Percentiles rank a stretch among this genome's conserved stretches.
phyloP scores from a whole-genome alignment of 768 basidiomycete species.

The Boletus rufocinnamomeus region DNA sequence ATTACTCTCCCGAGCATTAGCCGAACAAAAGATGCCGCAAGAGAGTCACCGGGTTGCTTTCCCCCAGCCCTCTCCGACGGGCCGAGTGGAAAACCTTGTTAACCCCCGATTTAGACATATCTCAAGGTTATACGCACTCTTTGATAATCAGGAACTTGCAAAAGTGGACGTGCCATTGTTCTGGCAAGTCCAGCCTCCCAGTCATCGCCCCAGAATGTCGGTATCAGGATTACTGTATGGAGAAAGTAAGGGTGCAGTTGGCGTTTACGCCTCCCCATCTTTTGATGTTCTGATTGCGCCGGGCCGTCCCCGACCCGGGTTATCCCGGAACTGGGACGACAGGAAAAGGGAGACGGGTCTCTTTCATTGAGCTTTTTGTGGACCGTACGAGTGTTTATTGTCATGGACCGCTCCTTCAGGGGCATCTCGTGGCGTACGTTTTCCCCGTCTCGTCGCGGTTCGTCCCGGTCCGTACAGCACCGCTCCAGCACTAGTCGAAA shows the following conservation, averaged over 20 bases:
- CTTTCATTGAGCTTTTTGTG: not conserved
- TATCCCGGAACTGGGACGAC: not conserved
- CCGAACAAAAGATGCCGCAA: conserved; percentile 1
- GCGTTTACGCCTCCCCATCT: not conserved
- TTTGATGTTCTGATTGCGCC: not conserved
- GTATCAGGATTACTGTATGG: not conserved
- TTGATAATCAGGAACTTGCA: not conserved
- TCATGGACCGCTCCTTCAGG: not conserved
- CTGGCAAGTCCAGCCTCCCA: not conserved
- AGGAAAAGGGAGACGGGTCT: too few relatives aligned
- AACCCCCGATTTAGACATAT: conserved; percentile 17
- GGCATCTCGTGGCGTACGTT: not conserved
- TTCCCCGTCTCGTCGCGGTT: not conserved
- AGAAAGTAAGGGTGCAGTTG: not conserved
- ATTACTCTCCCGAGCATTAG: not conserved
- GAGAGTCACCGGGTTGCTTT: not conserved
- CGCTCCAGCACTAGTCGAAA: not conserved
- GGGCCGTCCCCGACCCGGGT: not conserved
- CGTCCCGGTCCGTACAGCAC: not conserved
- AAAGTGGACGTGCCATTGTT: too few relatives aligned
- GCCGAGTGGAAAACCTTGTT: conserved; percentile 1
- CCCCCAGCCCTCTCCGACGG: conserved; percentile 1
- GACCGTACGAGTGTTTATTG: not conserved
- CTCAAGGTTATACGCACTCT: not conserved
- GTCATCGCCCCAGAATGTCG: not conserved